These are phyloP conservation scores for Vanilla planifolia DNA, from an alignment of 106 monocot genomes.

Conservation along the genomic window DNA sequence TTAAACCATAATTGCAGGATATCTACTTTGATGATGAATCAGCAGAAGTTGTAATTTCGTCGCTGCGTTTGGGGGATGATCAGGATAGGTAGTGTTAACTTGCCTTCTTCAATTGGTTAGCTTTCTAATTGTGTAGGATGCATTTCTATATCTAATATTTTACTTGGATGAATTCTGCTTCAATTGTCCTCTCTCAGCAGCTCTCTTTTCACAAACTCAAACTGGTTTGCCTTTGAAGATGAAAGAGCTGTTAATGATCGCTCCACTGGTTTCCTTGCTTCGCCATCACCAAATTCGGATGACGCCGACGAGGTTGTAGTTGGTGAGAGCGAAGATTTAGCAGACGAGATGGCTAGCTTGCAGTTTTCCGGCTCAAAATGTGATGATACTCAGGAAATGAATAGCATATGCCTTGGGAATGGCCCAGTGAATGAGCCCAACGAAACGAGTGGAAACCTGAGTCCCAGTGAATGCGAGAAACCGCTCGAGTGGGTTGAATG, in stretches of 20 bases:
- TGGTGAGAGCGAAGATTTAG: slow-evolving; percentile 18
- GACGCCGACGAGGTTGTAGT: slow-evolving; percentile 10
- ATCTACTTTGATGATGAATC: slow-evolving; percentile 91
- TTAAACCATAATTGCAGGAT: slow-evolving; percentile 85
- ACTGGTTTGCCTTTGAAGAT: slow-evolving; percentile 80
- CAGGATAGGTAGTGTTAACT: slow-evolving; percentile 60
- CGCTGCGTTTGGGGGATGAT: slow-evolving; percentile 73
- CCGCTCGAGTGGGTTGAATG: slow-evolving; percentile 53
- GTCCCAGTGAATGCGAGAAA: slow-evolving; percentile 18
- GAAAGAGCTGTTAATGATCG: slow-evolving; percentile 21
- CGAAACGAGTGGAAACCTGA: slow-evolving; percentile 5
- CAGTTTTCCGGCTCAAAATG: slow-evolving; percentile 1
- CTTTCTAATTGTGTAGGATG: no score
- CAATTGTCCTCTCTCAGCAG: slow-evolving; percentile 19
- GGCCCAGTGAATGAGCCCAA: slow-evolving; percentile 16
- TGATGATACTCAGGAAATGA: slow-evolving; percentile 5
- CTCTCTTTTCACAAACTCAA: slow-evolving; percentile 70
- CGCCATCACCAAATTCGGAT: background rate
- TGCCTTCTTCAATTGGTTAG: background rate
- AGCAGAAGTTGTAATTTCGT: slow-evolving; percentile 86
- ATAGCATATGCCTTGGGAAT: slow-evolving; percentile 12
- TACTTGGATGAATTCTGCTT: no score
- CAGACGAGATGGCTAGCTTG: slow-evolving; percentile 5
- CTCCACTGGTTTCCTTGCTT: background rate
- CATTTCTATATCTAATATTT: no score